Base-by-base conservation (phyloP, 768 basidiomycete genomes). In the Rhizopogon roseolus region DNA sequence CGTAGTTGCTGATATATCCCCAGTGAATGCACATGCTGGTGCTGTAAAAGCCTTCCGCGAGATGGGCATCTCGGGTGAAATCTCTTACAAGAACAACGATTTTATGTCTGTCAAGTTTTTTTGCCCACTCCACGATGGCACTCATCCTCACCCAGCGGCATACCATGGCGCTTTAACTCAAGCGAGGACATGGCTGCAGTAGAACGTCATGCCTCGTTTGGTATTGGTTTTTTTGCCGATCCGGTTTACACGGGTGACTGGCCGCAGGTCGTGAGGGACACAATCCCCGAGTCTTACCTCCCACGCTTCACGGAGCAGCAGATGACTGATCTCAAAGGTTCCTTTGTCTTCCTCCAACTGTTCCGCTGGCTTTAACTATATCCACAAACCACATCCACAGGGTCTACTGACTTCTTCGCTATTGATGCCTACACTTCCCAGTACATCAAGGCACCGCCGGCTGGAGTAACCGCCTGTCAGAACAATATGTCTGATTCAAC, bases 211-310 rank as follows among this genome's bases (percentile, higher is more conserved):
- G 73, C 71, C 6, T 76, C 77, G 6, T 80, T 81, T 63, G 73
- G 70, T 10, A 75, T 82, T 45, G 80, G 79, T 6, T 65, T 69
- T 25, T 80, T 80, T 54, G 73, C 79, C 19, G 71, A 80, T 51
- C 80, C 80, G 4, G 63, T 77, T 1, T 81, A 78, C 63, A 75
- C 76, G 0, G 80, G 81, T 8, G 76, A 81, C 54, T 82, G 79
- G 76, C 80, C 81, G 2, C 67, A 72, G 37, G 66, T 76, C 34
- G 71, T 81, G 70, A 77, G 71, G 10, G 76, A 80, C 40, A 78
- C 74, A 1, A 65, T 81, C 1, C 74, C 79, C 1, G 69, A 74
- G 5, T 70, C 71, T 0, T 72, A 71, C 54, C 70, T 82, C 22
- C 22, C 80, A 2, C 70, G 76, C 2, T 76, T 82, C 53, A 79